A percentile compares a stretch with the other conserved stretches of the same genome.
These are phyloP conservation scores for Fusarium robinianum DNA, from an alignment of 2,329 filamentous ascomycete genomes.

Conservation along the genomic window DNA sequence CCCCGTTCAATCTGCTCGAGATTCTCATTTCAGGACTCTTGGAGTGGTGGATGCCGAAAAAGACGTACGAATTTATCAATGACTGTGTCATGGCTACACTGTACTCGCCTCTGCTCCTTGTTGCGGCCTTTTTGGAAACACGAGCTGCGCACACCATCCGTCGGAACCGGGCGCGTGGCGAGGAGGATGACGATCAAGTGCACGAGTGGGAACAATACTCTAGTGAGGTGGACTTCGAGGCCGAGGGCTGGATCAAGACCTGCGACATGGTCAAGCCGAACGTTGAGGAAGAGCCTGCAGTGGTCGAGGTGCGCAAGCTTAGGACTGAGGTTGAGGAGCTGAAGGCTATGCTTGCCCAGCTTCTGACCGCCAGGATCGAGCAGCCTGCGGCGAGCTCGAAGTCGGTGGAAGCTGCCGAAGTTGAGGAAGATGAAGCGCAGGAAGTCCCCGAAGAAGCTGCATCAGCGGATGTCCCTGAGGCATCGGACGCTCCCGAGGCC, in stretches of 20 bases:
- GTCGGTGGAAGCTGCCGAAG: conserved; percentile 6
- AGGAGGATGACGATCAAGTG: conserved; percentile 84
- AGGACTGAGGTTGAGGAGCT: conserved; percentile 62
- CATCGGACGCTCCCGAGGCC: conserved; percentile 14
- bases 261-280: conserved; percentile 79
- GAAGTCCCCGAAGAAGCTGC: conserved; percentile 20
- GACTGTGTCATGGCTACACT: conserved; percentile 84
- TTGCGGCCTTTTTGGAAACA: conserved; percentile 75
- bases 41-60: conserved; percentile 91
- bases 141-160: conserved; percentile 68
- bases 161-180: conserved; percentile 75
- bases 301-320: conserved; percentile 68
- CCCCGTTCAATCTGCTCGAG: conserved; percentile 93
- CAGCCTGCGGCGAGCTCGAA: conserved; percentile 1
- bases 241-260: conserved; percentile 82
- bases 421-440: conserved; percentile 4
- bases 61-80: conserved; percentile 78
- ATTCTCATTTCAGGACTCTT: conserved; percentile 77
- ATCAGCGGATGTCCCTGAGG: conserved; percentile 18
- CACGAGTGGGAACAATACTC: conserved; percentile 93
- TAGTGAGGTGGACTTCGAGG: conserved; percentile 75
- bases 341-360: conserved; percentile 51
- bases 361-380: conserved; percentile 35
- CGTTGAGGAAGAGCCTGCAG: conserved; percentile 75
- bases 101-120: conserved; percentile 80